Conservation (phyloP, 169 alveolate species). For the Plasmodium malariae region DNA sequence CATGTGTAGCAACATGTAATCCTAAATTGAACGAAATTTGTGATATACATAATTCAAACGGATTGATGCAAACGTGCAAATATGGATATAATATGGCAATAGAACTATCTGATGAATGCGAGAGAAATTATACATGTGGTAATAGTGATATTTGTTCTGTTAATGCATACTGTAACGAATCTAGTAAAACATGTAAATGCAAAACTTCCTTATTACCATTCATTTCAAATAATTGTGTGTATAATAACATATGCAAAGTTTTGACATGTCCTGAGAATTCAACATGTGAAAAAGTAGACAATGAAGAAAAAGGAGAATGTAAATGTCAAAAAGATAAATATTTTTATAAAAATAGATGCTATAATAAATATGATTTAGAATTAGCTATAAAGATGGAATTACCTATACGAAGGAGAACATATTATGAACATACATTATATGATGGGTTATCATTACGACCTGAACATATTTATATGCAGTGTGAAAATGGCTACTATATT, state of each 20-base stretch:
- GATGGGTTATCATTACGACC: conserved; percentile 9
- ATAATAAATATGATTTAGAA: conserved; percentile 14
- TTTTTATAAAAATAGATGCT: conserved; percentile 27
- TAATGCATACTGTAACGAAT: conserved; percentile 22
- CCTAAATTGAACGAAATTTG: neutral
- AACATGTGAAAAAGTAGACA: conserved; percentile 2
- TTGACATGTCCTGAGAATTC: conserved; percentile 40
- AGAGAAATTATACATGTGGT: conserved; percentile 36
- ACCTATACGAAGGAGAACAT: neutral
- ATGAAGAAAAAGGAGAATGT: conserved; percentile 46
- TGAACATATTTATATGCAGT: conserved; percentile 34
- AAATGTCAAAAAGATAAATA: conserved; percentile 26
- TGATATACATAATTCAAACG: neutral
- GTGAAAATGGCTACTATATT: conserved; percentile 12
- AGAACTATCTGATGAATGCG: neutral
- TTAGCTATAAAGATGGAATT: conserved; percentile 8
- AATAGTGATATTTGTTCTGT: conserved; percentile 13
- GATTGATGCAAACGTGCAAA: neutral
- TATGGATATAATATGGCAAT: conserved; percentile 21
- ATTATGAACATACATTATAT: conserved; percentile 6
- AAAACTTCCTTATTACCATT: neutral
- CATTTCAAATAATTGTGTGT: neutral
- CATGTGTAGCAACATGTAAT: conserved; percentile 15
- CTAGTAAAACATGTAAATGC: conserved; percentile 32
- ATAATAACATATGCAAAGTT: conserved; percentile 12